Base-by-base conservation (phyloP, 177 flowering plant genomes). In the Vitis hybrid region DNA sequence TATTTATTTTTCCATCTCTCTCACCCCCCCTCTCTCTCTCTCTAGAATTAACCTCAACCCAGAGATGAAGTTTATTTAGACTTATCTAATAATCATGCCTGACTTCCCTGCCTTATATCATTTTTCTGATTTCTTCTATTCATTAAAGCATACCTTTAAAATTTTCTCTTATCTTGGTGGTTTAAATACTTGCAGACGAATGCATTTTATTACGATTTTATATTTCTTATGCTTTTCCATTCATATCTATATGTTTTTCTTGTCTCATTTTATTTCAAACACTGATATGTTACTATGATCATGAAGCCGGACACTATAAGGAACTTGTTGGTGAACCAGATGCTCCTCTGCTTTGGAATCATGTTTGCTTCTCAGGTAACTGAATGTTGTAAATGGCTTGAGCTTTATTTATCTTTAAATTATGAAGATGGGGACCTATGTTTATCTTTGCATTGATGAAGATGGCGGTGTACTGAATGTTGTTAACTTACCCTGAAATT, bases 311-410 rank as follows among this genome's bases (percentile, higher is more conserved):
- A 89, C 84, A 84, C 92, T 50, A 74, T 86, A 65, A 85, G 86
- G 79, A 93, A 89, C 81, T 84, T 87, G 74, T 67, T 91, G 82
- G 97, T 93, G 72, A 95, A 95, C 80, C 97, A 95, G 81, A 93
- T 83, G 98, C 91, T 95, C 19, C 88, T 89, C 16, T 90, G 92
- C 80, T 90, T 91, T 70, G 98, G 98, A 51, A 74, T 80, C 62
- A 82, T 91, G 70, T 93, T 95, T 86, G 96, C 99, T 63, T 78
- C 87, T 77, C 90, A 91, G 90, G 99, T 91, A 70, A 12, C 70
- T 68, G 68, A 71, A 19, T 52, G 21, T 64, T 1, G 22, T 39
- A 4, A 33, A 48, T 68, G 3, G 7, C 15, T 31, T 69, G 14
- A 29, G 1, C n/a, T 65, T 66, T 57, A 22, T 14, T 16, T 55